phyloP scores from a whole-genome alignment of 2,329 filamentous ascomycete species.

The Gaeumannomyces sp. region DNA sequence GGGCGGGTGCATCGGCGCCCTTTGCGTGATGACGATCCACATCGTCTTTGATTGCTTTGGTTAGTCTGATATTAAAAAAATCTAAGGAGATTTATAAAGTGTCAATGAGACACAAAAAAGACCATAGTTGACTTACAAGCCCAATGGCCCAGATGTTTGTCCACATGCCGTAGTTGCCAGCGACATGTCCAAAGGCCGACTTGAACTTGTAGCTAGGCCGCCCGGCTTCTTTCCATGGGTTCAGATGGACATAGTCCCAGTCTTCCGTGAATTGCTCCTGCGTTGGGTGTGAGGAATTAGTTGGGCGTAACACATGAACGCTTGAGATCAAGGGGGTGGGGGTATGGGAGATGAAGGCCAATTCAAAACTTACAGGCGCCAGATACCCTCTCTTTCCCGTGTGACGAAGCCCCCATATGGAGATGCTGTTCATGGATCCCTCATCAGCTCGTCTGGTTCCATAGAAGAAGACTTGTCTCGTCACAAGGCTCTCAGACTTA shows the following conservation, averaged over 20 bases:
- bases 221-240: background rate
- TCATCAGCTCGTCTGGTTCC: background rate
- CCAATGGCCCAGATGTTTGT: constrained; percentile 1
- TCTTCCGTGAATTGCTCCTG: constrained; percentile 8
- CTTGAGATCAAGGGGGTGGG: background rate
- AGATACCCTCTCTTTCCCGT: background rate
- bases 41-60: background rate
- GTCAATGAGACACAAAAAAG: too few species aligned
- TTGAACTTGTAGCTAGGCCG: background rate
- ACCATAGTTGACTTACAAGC: background rate
- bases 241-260: background rate
- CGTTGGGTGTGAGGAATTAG: background rate
- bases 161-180: background rate
- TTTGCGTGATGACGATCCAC: constrained; percentile 1
- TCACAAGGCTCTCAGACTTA: background rate
- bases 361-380: background rate
- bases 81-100: too few species aligned
- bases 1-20: background rate
- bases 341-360: too few species aligned
- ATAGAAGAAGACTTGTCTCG: too few species aligned
- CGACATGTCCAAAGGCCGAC: background rate
- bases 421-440: background rate
- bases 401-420: background rate
- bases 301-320: background rate
- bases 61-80: background rate